A percentile compares a stretch with the other conserved stretches of the same genome.
These are phyloP conservation scores for Neospermospora avenae DNA, from an alignment of 2,329 filamentous ascomycete genomes.

Conservation along the genomic window DNA sequence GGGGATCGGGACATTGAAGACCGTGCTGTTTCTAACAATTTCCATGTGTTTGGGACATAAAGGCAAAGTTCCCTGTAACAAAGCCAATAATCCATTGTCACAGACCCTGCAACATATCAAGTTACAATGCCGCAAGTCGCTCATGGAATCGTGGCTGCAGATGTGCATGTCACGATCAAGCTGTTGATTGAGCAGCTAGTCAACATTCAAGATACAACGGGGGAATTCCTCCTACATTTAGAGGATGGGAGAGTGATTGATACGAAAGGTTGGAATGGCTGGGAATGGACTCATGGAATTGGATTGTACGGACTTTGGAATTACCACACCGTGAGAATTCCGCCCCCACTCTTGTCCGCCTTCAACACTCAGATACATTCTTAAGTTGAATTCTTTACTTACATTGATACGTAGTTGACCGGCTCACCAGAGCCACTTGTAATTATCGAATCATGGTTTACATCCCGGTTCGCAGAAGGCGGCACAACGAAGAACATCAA, in stretches of 20 bases:
- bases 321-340: slow-evolving; percentile 55
- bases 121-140: not conserved
- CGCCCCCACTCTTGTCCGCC: not conserved
- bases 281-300: slow-evolving; percentile 80
- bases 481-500: slow-evolving; percentile 82
- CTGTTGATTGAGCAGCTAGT: slow-evolving; percentile 61
- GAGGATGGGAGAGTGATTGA: slow-evolving; percentile 67
- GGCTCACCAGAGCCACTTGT: slow-evolving; percentile 56
- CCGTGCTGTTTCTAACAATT: too few relatives aligned
- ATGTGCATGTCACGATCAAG: slow-evolving; percentile 53
- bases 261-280: slow-evolving; percentile 76
- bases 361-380: too few relatives aligned
- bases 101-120: not conserved
- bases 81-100: not conserved
- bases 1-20: too few relatives aligned
- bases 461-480: slow-evolving; percentile 48
- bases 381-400: too few relatives aligned
- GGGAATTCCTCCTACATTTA: slow-evolving; percentile 68
- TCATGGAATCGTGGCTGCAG: slow-evolving; percentile 33
- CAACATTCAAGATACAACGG: slow-evolving; percentile 72
- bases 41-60: too few relatives aligned
- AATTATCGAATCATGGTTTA: slow-evolving; percentile 73
- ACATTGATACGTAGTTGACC: slow-evolving; percentile 44
- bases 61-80: too few relatives aligned
- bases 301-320: slow-evolving; percentile 80